Evolutionary conservation across 2,329 filamentous ascomycete species (phyloP).

Genomic region (Tolypocladium ovalisporum): DNA sequence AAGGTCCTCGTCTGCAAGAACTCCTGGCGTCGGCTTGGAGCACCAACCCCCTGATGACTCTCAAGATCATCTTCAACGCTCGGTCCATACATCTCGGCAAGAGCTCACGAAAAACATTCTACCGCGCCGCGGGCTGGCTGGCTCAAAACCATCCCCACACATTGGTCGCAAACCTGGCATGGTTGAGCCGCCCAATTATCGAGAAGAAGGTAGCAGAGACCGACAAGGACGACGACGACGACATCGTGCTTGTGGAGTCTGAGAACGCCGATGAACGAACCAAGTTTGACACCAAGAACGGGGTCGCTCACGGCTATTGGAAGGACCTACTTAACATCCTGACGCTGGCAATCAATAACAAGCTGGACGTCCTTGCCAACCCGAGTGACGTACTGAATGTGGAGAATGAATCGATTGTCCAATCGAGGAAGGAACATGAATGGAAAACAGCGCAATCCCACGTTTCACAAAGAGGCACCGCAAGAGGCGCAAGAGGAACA

Average conservation of each 20-base stretch:
- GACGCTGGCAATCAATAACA: slow-evolving; percentile 35
- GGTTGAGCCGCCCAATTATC: slow-evolving; percentile 44
- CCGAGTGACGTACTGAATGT: slow-evolving; percentile 29
- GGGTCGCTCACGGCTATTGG: slow-evolving; percentile 50
- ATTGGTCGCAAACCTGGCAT: slow-evolving; percentile 39
- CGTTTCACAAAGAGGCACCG: rapidly evolving
- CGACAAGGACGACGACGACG: slow-evolving; percentile 20
- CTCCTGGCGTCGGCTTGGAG: slow-evolving; percentile 39
- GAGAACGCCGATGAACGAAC: slow-evolving; percentile 23
- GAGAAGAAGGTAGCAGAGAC: slow-evolving; percentile 33
- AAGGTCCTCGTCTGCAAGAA: slow-evolving; percentile 22
- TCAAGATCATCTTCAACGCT: slow-evolving; percentile 50
- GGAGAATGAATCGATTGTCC: slow-evolving; percentile 13
- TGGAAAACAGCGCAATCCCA: background rate
- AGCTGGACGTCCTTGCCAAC: slow-evolving; percentile 30
- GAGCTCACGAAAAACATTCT: slow-evolving; percentile 34
- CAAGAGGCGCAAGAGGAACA: background rate
- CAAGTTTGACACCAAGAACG: slow-evolving; percentile 31
- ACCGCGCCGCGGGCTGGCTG: slow-evolving; percentile 45
- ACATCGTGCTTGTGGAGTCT: slow-evolving; percentile 20
- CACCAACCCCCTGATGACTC: slow-evolving; percentile 32
- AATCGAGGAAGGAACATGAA: background rate
- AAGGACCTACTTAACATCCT: slow-evolving; percentile 50
- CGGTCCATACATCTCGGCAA: slow-evolving; percentile 53
- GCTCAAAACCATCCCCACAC: slow-evolving; percentile 42